Conservation (phyloP, 345 rosid species). For the Salix caprea region DNA sequence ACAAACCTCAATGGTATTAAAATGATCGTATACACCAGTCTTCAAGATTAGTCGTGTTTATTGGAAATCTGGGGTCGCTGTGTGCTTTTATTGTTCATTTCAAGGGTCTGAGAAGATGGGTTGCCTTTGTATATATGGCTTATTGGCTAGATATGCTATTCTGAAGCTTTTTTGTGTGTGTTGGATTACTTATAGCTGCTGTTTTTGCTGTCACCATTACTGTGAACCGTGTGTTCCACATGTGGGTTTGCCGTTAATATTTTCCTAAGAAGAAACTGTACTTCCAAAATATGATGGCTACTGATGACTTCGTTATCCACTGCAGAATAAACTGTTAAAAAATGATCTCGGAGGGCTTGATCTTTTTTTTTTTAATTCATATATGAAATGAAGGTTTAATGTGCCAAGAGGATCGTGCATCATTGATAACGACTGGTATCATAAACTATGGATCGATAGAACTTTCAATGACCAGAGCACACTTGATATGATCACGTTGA, state of each 20-base stretch:
- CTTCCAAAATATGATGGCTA: not conserved
- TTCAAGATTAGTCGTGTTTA: not conserved
- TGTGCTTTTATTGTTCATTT: not conserved
- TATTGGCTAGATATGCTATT: not conserved
- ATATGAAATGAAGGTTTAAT: not conserved
- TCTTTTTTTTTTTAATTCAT: not conserved
- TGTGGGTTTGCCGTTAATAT: not conserved
- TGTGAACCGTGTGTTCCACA: not conserved
- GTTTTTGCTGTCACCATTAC: not conserved
- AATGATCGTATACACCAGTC: not conserved
- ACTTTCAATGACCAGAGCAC: not conserved
- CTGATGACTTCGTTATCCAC: not conserved
- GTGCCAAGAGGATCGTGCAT: not conserved
- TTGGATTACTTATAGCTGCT: not conserved
- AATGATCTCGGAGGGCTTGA: not conserved
- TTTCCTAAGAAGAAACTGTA: not conserved
- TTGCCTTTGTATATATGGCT: not conserved
- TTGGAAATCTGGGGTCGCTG: not conserved
- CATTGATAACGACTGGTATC: not conserved
- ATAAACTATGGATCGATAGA: not conserved
- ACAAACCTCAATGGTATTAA: conserved; percentile 76
- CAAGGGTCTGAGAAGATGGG: conserved; percentile 10
- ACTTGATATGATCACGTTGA: not conserved
- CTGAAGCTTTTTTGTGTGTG: not conserved
- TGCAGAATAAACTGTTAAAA: not conserved